Conservation (phyloP, 2,329 filamentous ascomycete species). For the Verticillium klebahnii region DNA sequence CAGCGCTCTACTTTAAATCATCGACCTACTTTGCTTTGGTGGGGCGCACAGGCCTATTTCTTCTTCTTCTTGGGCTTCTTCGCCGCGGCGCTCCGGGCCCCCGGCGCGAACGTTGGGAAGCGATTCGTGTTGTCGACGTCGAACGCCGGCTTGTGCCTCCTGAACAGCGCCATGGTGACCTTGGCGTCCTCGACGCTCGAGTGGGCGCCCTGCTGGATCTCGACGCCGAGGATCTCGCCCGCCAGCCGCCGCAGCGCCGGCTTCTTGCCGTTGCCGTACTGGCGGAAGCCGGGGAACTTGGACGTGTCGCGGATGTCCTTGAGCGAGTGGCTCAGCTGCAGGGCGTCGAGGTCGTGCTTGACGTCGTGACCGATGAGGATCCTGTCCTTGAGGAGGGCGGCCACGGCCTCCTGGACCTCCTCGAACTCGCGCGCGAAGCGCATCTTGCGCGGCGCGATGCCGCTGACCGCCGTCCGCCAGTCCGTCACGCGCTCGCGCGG, state of each 20-base stretch:
- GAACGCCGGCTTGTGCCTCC: slow-evolving; percentile 77
- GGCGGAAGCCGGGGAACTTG: slow-evolving; percentile 68
- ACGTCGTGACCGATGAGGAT: slow-evolving; percentile 83
- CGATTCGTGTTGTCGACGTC: slow-evolving; percentile 73
- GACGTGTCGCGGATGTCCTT: slow-evolving; percentile 82
- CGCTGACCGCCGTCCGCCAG: slow-evolving; percentile 84
- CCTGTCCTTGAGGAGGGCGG: slow-evolving; percentile 61
- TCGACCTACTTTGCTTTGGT: background rate
- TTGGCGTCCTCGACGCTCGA: slow-evolving; percentile 76
- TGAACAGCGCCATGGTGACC: slow-evolving; percentile 85
- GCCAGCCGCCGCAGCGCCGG: slow-evolving; percentile 61
- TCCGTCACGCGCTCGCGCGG: slow-evolving; percentile 77
- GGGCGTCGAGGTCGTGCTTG: slow-evolving; percentile 69
- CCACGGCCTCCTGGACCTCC: slow-evolving; percentile 70
- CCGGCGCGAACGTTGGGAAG: slow-evolving; percentile 39
- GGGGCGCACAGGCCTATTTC: slow-evolving; percentile 15
- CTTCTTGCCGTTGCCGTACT: slow-evolving; percentile 62
- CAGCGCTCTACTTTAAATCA: background rate
- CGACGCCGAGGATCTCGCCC: slow-evolving; percentile 51
- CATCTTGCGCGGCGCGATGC: slow-evolving; percentile 73
- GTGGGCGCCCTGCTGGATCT: slow-evolving; percentile 61
- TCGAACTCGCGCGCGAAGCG: slow-evolving; percentile 64
- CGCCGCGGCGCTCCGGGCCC: slow-evolving; percentile 21
- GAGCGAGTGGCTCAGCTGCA: slow-evolving; percentile 74
- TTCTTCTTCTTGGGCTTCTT: slow-evolving; percentile 39